A percentile compares a stretch with the other conserved stretches of the same genome.
phyloP scores from a whole-genome alignment of 345 rosid species.

The Salix viminalis region DNA sequence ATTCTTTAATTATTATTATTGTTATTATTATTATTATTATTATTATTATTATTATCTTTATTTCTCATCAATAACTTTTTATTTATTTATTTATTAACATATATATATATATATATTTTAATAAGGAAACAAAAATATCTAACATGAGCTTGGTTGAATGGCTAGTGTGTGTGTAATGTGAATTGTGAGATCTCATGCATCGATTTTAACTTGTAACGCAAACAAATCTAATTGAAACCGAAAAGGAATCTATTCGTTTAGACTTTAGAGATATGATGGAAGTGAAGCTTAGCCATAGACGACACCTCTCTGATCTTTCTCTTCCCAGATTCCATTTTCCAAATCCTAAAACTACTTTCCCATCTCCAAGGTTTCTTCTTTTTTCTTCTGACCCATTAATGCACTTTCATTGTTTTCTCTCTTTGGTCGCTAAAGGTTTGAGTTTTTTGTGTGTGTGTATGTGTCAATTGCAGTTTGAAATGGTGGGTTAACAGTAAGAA shows the following conservation, averaged over 20 bases:
- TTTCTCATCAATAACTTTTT: no score
- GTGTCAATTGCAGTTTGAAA: conserved; percentile 5
- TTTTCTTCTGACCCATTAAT: background rate
- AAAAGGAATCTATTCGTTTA: background rate
- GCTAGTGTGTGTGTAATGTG: no score
- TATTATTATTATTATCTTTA: no score
- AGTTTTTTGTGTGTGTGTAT: background rate
- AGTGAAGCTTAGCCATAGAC: conserved; percentile 22
- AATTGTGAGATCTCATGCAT: no score
- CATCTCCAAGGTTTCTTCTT: conserved; percentile 20
- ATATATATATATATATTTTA: no score
- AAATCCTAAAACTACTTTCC: conserved; percentile 8
- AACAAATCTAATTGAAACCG: background rate
- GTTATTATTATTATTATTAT: no score
- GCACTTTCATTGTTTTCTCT: background rate
- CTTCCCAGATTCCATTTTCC: conserved; percentile 1
- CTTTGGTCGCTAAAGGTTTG: background rate
- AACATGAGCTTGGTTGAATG: no score
- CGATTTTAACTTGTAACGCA: background rate
- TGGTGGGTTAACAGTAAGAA: conserved; percentile 10
- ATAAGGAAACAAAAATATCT: no score
- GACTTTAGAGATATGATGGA: conserved; percentile 15
- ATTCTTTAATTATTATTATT: no score
- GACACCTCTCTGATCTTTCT: background rate
- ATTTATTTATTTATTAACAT: no score